Evolutionary conservation across 148 eudicot species (phyloP).

Genomic region (Rhododendron kiyosumense): DNA sequence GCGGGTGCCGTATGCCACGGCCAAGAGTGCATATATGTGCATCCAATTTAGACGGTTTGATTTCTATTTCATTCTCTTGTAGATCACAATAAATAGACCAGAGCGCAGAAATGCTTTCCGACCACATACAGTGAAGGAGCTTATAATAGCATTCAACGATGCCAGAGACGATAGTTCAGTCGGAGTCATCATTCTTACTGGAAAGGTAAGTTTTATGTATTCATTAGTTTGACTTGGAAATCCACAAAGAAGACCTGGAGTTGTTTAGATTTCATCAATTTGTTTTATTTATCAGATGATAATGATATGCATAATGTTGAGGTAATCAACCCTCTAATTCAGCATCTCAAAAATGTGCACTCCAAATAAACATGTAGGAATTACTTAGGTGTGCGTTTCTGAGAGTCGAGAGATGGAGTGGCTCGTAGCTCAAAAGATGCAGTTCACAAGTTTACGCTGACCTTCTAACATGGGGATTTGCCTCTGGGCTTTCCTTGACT

Average conservation of each 20-base stretch:
- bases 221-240: neutral
- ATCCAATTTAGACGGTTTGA: neutral
- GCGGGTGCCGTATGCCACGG: neutral
- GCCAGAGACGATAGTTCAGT: constrained; percentile 83
- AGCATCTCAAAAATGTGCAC: neutral
- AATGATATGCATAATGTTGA: neutral
- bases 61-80: constrained; percentile 6
- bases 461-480: neutral
- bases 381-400: neutral
- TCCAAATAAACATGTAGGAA: neutral
- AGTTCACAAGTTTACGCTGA: neutral
- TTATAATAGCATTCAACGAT: constrained; percentile 77
- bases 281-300: neutral
- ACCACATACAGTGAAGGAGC: constrained; percentile 85
- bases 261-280: neutral
- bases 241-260: neutral
- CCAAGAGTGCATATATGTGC: neutral
- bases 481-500: neutral
- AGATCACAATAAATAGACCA: constrained; percentile 95
- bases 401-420: neutral
- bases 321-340: neutral
- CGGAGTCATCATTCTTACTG: constrained; percentile 90
- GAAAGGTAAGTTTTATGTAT: constrained; percentile 49
- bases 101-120: constrained; percentile 93
- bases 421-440: neutral